These are phyloP conservation scores for Filosporella fistucella DNA, from an alignment of 495 filamentous ascomycete species.

Conservation along the genomic window DNA sequence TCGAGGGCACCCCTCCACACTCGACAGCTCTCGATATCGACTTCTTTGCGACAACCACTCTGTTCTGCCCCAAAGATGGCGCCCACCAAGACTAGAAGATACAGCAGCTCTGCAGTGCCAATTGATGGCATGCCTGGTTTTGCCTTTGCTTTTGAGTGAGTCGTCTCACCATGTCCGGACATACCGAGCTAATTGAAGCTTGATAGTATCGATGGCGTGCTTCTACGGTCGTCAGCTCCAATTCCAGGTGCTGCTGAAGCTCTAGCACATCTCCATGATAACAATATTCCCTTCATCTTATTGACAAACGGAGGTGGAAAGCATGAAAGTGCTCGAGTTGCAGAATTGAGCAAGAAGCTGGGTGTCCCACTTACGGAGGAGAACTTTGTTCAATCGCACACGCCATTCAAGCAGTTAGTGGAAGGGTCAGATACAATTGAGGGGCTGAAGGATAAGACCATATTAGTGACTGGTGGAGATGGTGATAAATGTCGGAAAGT, in stretches of 20 bases:
- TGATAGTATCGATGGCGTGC: constrained; percentile 78
- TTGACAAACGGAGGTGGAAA: constrained; percentile 88
- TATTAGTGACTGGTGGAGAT: constrained; percentile 80
- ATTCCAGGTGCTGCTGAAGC: constrained; percentile 77
- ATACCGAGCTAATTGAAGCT: constrained; percentile 1
- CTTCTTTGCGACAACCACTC: neutral
- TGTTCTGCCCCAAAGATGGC: constrained; percentile 4
- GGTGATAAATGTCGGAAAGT: constrained; percentile 70
- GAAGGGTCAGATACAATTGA: constrained; percentile 17
- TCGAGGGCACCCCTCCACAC: neutral
- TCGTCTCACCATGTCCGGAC: neutral
- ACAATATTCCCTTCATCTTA: constrained; percentile 76
- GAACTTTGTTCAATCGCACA: constrained; percentile 81
- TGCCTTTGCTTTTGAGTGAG: constrained; percentile 17
- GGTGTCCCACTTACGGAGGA: constrained; percentile 51
- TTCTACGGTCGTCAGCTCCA: constrained; percentile 76
- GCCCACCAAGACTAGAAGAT: neutral
- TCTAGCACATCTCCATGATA: constrained; percentile 63
- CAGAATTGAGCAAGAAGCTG: constrained; percentile 59
- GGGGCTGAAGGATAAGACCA: constrained; percentile 59
- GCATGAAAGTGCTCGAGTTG: constrained; percentile 65
- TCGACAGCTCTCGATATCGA: neutral
- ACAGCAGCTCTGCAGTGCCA: neutral
- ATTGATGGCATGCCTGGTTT: constrained; percentile 9
- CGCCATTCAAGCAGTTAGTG: constrained; percentile 63